Evolutionary conservation across 2,329 filamentous ascomycete species (phyloP).

Genomic region (Fusarium guadeloupense): DNA sequence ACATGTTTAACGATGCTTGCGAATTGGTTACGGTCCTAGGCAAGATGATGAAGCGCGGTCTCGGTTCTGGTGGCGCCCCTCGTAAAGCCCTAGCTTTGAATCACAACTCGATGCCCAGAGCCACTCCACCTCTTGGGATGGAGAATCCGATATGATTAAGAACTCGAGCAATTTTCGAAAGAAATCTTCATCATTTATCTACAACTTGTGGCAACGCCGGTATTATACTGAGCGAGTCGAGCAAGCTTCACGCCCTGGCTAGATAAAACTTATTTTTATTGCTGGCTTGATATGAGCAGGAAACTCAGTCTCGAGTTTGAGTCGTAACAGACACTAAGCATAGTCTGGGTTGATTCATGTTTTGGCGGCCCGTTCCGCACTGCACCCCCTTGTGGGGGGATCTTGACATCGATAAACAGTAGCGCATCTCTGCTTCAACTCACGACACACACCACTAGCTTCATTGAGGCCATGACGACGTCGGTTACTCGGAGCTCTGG

Average conservation of each 20-base stretch:
- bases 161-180: neutral
- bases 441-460: constrained; percentile 5
- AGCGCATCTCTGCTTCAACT: constrained; percentile 5
- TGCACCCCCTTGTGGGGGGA: constrained; percentile 14
- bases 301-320: neutral
- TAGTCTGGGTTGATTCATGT: constrained; percentile 21
- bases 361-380: constrained; percentile 38
- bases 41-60: constrained; percentile 85
- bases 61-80: constrained; percentile 52
- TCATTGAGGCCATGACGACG: constrained; percentile 4
- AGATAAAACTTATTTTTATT: neutral
- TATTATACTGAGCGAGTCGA: neutral
- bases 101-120: constrained; percentile 22
- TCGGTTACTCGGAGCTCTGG: neutral
- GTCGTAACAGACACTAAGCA: constrained; percentile 6
- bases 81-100: constrained; percentile 45
- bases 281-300: constrained; percentile 10
- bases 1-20: constrained; percentile 92
- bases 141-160: constrained; percentile 54
- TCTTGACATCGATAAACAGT: constrained; percentile 28
- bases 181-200: constrained; percentile 3
- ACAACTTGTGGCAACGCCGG: neutral
- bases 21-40: constrained; percentile 87
- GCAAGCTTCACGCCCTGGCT: neutral
- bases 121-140: constrained; percentile 51